Evolutionary conservation across 306 rosid species (phyloP).

Genomic region (Acmispon strigosus): DNA sequence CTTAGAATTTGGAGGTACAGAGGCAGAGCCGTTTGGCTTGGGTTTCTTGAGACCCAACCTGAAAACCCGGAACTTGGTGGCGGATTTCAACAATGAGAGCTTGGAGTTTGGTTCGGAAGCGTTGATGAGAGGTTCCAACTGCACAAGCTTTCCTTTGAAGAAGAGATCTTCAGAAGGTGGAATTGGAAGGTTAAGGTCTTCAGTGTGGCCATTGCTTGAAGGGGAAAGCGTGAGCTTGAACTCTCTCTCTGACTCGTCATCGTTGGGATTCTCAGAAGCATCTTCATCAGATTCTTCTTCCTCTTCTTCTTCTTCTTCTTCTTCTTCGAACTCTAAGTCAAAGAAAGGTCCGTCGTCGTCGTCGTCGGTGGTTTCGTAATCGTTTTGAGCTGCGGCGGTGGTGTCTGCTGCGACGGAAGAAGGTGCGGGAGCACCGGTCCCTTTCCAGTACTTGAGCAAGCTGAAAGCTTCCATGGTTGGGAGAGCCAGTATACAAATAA

Average conservation of each 20-base stretch:
- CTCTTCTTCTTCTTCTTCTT: slow-evolving; percentile 4
- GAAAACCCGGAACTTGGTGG: slow-evolving; percentile 75
- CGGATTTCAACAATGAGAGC: slow-evolving; percentile 68
- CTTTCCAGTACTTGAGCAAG: slow-evolving; percentile 79
- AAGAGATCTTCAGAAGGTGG: slow-evolving; percentile 58
- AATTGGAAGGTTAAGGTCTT: slow-evolving; percentile 43
- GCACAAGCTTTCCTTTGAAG: slow-evolving; percentile 55
- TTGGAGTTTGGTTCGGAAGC: slow-evolving; percentile 53
- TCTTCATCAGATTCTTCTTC: slow-evolving; percentile 10
- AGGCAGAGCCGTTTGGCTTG: slow-evolving; percentile 26
- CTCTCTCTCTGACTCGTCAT: slow-evolving; percentile 34
- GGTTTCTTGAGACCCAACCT: slow-evolving; percentile 69
- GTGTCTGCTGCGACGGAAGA: neutral
- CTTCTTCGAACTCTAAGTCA: slow-evolving; percentile 69
- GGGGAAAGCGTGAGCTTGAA: slow-evolving; percentile 67
- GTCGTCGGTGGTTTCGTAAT: slow-evolving; percentile 13
- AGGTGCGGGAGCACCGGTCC: slow-evolving; percentile 5
- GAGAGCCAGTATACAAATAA: slow-evolving; percentile 56
- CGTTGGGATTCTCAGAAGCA: neutral
- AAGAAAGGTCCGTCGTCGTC: slow-evolving; percentile 73
- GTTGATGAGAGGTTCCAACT: slow-evolving; percentile 40
- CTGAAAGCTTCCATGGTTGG: slow-evolving; percentile 92
- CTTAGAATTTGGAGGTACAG: neutral
- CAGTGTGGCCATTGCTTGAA: slow-evolving; percentile 45
- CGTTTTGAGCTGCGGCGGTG: slow-evolving; percentile 21